Base-by-base conservation (phyloP, 2,329 filamentous ascomycete genomes). In the Neonectria punicea region DNA sequence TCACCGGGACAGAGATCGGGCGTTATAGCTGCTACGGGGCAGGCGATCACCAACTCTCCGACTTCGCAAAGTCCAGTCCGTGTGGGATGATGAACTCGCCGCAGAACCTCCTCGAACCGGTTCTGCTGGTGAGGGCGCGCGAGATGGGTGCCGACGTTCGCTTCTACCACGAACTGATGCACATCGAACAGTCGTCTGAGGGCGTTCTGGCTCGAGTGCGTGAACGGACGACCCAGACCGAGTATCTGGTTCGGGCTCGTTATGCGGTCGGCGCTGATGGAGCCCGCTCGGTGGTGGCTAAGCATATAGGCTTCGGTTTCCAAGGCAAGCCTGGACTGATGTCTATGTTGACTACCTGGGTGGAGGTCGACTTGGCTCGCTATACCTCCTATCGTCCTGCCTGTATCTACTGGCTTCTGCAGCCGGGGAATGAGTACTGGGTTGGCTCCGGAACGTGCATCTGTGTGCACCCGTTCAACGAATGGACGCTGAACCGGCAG, bases 261-360 rank as follows among this genome's bases (percentile, higher is more conserved):
- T 67, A 61, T 9, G 65, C 61, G 10, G 54, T 69, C 4, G 67
- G 67, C 0, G 65, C 65, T 5, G 67, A 69, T 25, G 65, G 67
- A 53, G 67, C 65, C 3, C 51, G 62, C 1, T 69, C 67, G 59
- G 64, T 9, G 64, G 62, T 67, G 14, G 65, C 65, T 11, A 20
- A 66, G 36, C 55, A 66, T 11, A 50, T 53, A 2, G 65, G 62
- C 4, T 63, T 67, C 13, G 56, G 59, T 1, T 66, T 69, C 34
- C 18, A 58, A 4, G 65, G 67, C 9, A 59, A 69, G 36, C 65
- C 65, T 9, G 58, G 65, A 9, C 58, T 66, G 7, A 67, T 66
- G 58, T 44, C 28, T 13, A 67, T 67, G 65, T 13, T 67, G 14
- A 67, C 51, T 14, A 65, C 61, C 0, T 67, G 61, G 65, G 46